Base-by-base conservation (phyloP, 2,329 filamentous ascomycete genomes). In the Ascochyta rabiei region DNA sequence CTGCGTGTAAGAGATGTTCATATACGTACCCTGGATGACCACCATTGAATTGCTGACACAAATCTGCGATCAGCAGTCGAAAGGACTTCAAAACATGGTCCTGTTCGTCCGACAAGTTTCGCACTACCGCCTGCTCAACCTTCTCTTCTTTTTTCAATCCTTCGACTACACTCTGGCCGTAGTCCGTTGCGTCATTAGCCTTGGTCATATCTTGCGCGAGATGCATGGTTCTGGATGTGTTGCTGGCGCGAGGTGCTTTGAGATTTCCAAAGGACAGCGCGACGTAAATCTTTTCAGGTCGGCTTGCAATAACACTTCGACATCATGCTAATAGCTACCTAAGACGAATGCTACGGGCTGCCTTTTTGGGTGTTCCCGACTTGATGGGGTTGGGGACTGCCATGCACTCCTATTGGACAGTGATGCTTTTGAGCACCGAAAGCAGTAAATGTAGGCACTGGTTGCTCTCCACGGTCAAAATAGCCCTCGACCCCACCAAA, bases 21-120 rank as follows among this genome's bases (percentile, higher is more conserved):
- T 7, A 35, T 41, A 46, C 79, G 62, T 76, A 86, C 83, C 86
- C 87, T 16, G 86, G 87, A 66, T 89, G 87, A 0, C 87, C 87
- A 31, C 86, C 86, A 58, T 84, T 84, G 72, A 88, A 90, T 60
- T 89, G 86, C 68, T 89, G 81, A 64, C 86, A 89, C 3, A 90
- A 74, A 67, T 90, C 87, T 39, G 87, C 85, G 54, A 89, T 86
- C 26, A 89, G 74, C 44, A 83, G 76, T 49, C 87, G 79, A 66
- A 88, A 88, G 6, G 82, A 83, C 62, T 80, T 81, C 45, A 89
- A 72, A 2, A 87, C 83, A 18, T 82, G 68, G 43, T 85, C 80
- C 60, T 79, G 76, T 38, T 72, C 67, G 10, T 59, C 45, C 28
- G 66, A 68, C 13, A 70, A 48, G 24, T 59, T 66, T 23, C 57